Evolutionary conservation across 345 rosid genomes (phyloP).

Genomic region (Lepidium aucheri): DNA sequence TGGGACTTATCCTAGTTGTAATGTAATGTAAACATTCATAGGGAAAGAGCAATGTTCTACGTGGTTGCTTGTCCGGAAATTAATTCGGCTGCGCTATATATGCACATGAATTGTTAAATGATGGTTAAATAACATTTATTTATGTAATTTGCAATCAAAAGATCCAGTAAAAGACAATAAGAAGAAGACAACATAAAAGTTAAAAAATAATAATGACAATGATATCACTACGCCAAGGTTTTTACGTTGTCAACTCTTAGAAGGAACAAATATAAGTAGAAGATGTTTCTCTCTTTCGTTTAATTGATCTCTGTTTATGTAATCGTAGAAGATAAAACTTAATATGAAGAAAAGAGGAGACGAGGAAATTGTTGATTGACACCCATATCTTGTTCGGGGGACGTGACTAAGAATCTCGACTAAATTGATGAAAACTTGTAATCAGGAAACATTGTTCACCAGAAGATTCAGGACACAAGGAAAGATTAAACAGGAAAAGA

Average conservation of each 20-base stretch:
- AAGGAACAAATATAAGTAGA: too few relatives aligned
- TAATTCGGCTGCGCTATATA: neutral
- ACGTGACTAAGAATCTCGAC: constrained; percentile 22
- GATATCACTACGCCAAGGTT: too few relatives aligned
- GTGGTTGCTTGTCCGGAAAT: neutral
- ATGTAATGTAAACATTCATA: neutral
- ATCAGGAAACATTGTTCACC: constrained; percentile 24
- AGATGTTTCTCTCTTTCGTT: neutral
- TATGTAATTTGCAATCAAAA: neutral
- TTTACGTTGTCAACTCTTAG: too few relatives aligned
- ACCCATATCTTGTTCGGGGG: constrained; percentile 20
- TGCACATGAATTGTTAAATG: neutral
- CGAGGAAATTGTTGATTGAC: neutral
- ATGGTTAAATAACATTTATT: neutral
- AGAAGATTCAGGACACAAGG: constrained; percentile 7
- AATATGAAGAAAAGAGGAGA: too few relatives aligned
- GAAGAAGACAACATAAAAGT: too few relatives aligned
- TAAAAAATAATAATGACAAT: neutral
- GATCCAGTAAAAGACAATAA: neutral
- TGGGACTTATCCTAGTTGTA: neutral
- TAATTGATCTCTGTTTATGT: neutral
- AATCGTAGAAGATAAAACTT: neutral
- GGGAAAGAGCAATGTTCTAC: neutral
- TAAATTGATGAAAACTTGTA: constrained; percentile 8
- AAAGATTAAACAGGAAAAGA: neutral